These are phyloP conservation scores for Penicillium crystallinum DNA, from an alignment of 495 filamentous ascomycete species.

Conservation along the genomic window DNA sequence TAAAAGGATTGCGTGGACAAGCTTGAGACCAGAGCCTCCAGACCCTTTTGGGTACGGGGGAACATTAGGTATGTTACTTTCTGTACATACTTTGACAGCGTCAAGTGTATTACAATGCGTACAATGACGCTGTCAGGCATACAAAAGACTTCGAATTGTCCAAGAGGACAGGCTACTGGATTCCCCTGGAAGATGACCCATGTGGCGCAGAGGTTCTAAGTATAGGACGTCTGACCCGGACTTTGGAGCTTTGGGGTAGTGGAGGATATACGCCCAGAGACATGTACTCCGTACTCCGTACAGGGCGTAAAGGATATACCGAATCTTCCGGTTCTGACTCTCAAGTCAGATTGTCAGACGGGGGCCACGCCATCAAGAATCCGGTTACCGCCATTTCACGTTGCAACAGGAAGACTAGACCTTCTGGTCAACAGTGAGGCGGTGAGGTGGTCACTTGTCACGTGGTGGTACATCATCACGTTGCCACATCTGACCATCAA, in stretches of 20 bases:
- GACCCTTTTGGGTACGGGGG: conserved; percentile 3
- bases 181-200: not conserved
- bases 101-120: not conserved
- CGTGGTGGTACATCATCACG: not conserved
- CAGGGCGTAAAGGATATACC: too few species aligned
- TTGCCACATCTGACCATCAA: too few species aligned
- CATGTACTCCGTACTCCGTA: too few species aligned
- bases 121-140: not conserved
- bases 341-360: too few species aligned
- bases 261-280: not conserved
- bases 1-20: conserved; percentile 4
- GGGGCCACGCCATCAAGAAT: not conserved
- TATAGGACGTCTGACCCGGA: conserved; percentile 16
- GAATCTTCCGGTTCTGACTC: too few species aligned
- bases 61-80: not conserved
- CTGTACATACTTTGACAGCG: not conserved
- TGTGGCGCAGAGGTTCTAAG: conserved; percentile 20
- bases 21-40: conserved; percentile 9
- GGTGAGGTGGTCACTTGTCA: conserved; percentile 4
- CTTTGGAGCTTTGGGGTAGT: not conserved
- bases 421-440: not conserved
- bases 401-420: not conserved
- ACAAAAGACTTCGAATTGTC: not conserved
- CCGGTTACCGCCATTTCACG: conserved; percentile 12
- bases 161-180: not conserved